Base-by-base conservation (phyloP, 306 rosid genomes). In the Cyclanthera cordifolia region DNA sequence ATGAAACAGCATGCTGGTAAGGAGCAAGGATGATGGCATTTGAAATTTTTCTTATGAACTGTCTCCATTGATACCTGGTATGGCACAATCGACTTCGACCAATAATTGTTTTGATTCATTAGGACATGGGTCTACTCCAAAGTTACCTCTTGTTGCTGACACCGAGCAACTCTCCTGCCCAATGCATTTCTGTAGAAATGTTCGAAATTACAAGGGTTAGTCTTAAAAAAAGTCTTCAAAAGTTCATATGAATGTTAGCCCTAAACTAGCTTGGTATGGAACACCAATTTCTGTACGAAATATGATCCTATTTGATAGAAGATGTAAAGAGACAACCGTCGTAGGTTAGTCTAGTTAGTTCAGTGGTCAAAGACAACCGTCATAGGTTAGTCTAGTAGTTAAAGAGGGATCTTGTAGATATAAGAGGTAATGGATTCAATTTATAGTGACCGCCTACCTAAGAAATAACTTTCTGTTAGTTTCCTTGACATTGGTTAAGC, bases 71-170 rank as follows among this genome's bases (percentile, higher is more conserved):
- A 15, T 66, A 47, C 63, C 78, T 49, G 71, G 43, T 8, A 54
- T 24, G 51, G 80, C 73, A 72, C 85, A 81, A 41, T 56, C 48
- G 37, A 78, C 83, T 66, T 79, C 83, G 17, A 73, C 81, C 39
- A 80, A 69, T 32, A 78, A 59, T 37, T 75, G 82, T 70, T 82
- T 78, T 39, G 75, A 75, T 43, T 27, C 68, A 16, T 69, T 69
- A 1, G 80, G 80, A 72, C 82, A 82, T 53, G 85, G 85, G 61
- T 82, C 82, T 24, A 53, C 50, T 55, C 80, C 80, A 8, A 82
- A 82, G 53, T 51, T 37, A 2, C 53, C 46, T n/a, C 48, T 75
- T 1, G 82, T 68, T 50, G 77, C 61, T 41, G 70, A 27, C 41
- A 78, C 80, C 32, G 25, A 49, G 80, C 85, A 82, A 57, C 78